Conservation (phyloP, 176 grass and related monocot species). For the Phoenix roebelenii region DNA sequence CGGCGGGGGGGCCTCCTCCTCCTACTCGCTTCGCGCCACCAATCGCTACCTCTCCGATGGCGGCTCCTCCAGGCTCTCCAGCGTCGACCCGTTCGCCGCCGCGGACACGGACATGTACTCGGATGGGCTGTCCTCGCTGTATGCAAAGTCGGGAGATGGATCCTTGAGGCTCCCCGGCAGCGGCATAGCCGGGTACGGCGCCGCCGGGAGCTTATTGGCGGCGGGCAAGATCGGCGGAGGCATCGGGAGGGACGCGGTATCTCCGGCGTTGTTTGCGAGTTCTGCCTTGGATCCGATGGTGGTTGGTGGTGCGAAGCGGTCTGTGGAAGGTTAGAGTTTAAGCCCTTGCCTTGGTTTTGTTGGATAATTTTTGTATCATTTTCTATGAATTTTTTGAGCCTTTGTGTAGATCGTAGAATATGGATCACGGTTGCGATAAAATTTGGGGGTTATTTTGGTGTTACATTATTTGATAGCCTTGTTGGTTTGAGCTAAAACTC, state of each 20-base stretch:
- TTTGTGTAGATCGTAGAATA: too few species aligned
- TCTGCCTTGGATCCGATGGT: conserved; percentile 18
- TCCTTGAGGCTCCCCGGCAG: too few species aligned
- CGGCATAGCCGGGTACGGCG: neutral
- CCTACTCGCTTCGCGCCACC: conserved; percentile 22
- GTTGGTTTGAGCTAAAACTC: too few species aligned
- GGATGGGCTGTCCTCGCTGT: conserved; percentile 43
- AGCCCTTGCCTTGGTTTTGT: neutral
- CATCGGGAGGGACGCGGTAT: too few species aligned
- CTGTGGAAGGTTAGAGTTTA: conserved; percentile 52
- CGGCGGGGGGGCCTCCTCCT: conserved; percentile 11
- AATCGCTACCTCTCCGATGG: conserved; percentile 6
- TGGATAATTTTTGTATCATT: too few species aligned
- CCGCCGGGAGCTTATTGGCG: conserved; percentile 10
- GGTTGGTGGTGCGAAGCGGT: conserved; percentile 30
- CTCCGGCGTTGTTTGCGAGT: too few species aligned
- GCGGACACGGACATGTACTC: conserved; percentile 20
- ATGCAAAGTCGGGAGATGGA: conserved; percentile 14
- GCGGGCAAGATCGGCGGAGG: too few species aligned
- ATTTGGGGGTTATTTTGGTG: too few species aligned
- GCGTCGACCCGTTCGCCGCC: conserved; percentile 1
- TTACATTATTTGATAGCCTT: too few species aligned
- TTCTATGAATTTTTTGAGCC: too few species aligned
- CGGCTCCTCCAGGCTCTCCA: neutral
- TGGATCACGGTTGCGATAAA: too few species aligned